Percentiles rank a stretch among this genome's conserved stretches.
These are phyloP conservation scores for Aurantiochytrium sp. DNA, from an alignment of 108 stramenopile species.

Conservation along the genomic window DNA sequence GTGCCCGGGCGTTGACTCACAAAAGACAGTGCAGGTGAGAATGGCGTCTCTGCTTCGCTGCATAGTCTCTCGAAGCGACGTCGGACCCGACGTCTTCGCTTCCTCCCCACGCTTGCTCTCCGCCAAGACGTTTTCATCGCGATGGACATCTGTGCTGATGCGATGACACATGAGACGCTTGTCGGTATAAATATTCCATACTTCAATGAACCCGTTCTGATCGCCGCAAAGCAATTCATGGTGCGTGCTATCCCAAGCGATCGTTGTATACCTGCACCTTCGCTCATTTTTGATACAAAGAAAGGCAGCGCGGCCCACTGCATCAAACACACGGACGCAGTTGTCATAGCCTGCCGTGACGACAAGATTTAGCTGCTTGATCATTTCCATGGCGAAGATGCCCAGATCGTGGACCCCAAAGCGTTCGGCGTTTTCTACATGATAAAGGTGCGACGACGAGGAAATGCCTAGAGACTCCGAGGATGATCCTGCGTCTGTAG, in stretches of 20 bases:
- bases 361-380: background rate
- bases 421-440: background rate
- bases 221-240: background rate
- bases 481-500: too few species aligned
- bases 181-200: conserved; percentile 12
- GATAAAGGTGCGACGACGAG: background rate
- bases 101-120: background rate
- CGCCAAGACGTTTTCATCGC: background rate
- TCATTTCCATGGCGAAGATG: background rate
- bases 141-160: background rate
- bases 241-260: background rate
- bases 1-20: background rate
- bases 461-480: too few species aligned
- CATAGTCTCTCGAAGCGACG: too few species aligned
- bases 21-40: background rate
- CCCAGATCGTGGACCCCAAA: background rate
- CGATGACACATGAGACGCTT: background rate
- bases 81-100: too few species aligned
- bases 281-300: background rate
- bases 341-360: background rate
- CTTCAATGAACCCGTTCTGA: background rate
- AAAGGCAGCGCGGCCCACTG: background rate
- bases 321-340: conserved; percentile 2
- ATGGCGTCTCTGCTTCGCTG: background rate
- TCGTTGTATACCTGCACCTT: background rate